Evolutionary conservation across 108 stramenopile genomes (phyloP).

Genomic region (Discostella stelligeroides): DNA sequence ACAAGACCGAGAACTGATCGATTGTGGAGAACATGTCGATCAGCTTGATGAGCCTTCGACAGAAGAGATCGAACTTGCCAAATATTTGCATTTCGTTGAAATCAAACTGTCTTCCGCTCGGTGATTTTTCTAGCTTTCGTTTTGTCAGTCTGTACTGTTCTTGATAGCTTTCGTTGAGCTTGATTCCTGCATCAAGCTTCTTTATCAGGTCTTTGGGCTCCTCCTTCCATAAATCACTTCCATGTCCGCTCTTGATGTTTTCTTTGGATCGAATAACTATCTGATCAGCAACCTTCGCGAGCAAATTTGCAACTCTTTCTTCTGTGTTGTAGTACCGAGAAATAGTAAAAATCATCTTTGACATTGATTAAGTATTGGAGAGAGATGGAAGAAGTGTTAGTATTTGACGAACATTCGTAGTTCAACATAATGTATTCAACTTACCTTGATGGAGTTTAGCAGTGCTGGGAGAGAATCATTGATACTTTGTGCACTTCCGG

Average conservation of each 20-base stretch:
- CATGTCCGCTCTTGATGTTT: conserved; percentile 50
- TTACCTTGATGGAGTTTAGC: conserved; percentile 83
- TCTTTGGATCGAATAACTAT: conserved; percentile 88
- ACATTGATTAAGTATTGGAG: conserved; percentile 1
- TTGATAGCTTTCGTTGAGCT: conserved; percentile 89
- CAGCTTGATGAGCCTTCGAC: conserved; percentile 86
- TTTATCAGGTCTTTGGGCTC: conserved; percentile 73
- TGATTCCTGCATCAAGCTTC: conserved; percentile 76
- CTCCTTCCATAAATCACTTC: conserved; percentile 79
- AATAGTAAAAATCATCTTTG: conserved; percentile 91
- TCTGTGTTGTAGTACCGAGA: conserved; percentile 78
- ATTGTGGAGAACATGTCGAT: conserved; percentile 92
- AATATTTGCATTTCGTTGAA: conserved; percentile 89
- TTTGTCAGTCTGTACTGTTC: conserved; percentile 88
- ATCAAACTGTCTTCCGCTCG: conserved; percentile 88
- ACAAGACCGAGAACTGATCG: conserved; percentile 90
- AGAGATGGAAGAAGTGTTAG: neutral
- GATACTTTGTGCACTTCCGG: conserved; percentile 78
- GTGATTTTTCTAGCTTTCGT: conserved; percentile 72
- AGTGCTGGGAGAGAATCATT: conserved; percentile 90
- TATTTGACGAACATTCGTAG: neutral
- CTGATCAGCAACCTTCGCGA: conserved; percentile 87
- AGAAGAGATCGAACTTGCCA: conserved; percentile 90
- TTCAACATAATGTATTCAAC: neutral
- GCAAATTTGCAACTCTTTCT: conserved; percentile 73